Base-by-base conservation (phyloP, 345 rosid genomes). In the Bruguiera parviflora region DNA sequence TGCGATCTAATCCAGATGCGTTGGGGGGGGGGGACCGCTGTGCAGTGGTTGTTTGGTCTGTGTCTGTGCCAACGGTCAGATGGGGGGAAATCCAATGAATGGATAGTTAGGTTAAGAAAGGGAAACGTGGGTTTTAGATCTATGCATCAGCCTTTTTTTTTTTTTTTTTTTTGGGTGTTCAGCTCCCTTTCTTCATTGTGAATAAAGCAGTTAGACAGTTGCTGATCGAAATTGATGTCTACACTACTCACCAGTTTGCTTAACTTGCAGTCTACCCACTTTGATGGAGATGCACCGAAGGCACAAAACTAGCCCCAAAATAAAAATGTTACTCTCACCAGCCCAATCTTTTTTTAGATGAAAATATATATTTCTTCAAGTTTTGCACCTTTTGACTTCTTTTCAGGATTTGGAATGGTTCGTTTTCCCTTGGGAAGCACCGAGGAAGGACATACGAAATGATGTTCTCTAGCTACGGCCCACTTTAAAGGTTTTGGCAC, bases 51-150 rank as follows among this genome's bases (percentile, higher is more conserved):
- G 77, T 74, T 22, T 67, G 69, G 83, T 78, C 79, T 33, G 67
- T 73, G 46, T 88, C 88, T 65, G 73, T 68, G 67, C 81, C 76
- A 82, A 85, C 89, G 88, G 86, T 83, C 75, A 72, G 66, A 84
- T 67, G 18, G 20, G 67, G 39, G 6, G 67, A 80, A 70, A 82
- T 71, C 78, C 79, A 80, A 62, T 70, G 83, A 79, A 70, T 22
- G 70, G 63, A 53, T 77, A 66, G 84, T 80, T 82, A 77, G 89
- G 86, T 85, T 43, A 66, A 63, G 80, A 81, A 81, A 82, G 63
- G 69, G 81, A 83, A 70, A 74, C 80, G 71, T 76, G 62, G 71
- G 72, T 58, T 71, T 80, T 60, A 59, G 74, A 73, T 76, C 70
- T 76, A 71, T 21, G 69, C 77, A 68, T 68, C 79, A 73, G 63